phyloP scores from a whole-genome alignment of 2,329 filamentous ascomycete species.

The Epichloe typhina region DNA sequence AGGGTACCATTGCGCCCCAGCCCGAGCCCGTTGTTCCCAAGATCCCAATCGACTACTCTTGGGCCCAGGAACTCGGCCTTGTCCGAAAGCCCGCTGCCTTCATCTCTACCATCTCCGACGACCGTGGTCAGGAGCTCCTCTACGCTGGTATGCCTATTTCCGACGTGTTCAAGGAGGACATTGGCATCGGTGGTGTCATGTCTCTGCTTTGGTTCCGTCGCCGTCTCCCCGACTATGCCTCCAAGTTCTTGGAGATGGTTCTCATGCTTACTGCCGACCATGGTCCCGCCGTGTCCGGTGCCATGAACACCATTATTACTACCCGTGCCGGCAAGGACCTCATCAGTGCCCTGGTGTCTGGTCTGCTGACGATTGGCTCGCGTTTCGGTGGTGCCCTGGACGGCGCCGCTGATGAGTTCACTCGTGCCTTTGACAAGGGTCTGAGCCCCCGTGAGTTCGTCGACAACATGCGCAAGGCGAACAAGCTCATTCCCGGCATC shows the following conservation, averaged over 20 bases:
- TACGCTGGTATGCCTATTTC: conserved; percentile 99
- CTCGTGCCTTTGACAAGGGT: conserved; percentile 94
- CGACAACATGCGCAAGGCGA: conserved; percentile 97
- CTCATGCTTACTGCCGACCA: conserved; percentile 99
- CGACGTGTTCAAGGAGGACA: conserved; percentile 98
- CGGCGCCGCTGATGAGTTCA: conserved; percentile 96
- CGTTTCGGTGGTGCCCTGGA: conserved; percentile 97
- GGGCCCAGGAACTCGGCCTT: conserved; percentile 97
- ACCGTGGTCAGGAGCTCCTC: conserved; percentile 97
- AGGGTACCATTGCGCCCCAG: conserved; percentile 74
- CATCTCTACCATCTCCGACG: conserved; percentile 99
- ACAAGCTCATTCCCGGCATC: conserved; percentile 99
- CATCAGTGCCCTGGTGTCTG: conserved; percentile 86
- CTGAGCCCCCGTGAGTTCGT: conserved; percentile 98
- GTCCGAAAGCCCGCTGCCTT: conserved; percentile 99
- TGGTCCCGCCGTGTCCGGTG: conserved; percentile 96
- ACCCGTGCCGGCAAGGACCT: conserved; percentile 98
- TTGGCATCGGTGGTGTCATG: conserved; percentile 99
- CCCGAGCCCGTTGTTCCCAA: conserved; percentile 89
- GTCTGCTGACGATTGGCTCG: conserved; percentile 95
- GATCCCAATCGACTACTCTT: conserved; percentile 99
- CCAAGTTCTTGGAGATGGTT: conserved; percentile 99
- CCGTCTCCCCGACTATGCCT: conserved; percentile 87
- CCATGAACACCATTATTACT: conserved; percentile 99
- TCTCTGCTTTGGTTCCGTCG: conserved; percentile 99